Evolutionary conservation across 2,329 filamentous ascomycete genomes (phyloP), one percentile per base, ranked within the genome.

Genomic region (Fusarium duplospermum): DNA sequence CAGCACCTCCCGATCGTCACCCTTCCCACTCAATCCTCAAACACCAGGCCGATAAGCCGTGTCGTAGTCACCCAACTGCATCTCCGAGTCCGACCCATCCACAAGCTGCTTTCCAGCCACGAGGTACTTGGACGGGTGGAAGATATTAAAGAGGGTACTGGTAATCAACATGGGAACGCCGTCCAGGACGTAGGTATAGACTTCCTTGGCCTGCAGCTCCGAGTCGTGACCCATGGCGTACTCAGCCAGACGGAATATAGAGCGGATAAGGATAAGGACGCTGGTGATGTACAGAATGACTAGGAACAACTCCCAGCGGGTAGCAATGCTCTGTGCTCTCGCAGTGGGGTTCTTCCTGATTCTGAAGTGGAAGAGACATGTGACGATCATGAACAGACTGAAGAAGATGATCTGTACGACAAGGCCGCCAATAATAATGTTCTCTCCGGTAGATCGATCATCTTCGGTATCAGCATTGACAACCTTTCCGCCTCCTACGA

Each of bases 361-460:
- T 27, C 54, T 22, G 20, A 58, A 24, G 33, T 58, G 69, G 83
- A 29, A 73, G 59, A 16, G 57, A 9, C 20, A 33, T 59, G 86
- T 83, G 0, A 84, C 81, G 2, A 85, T 58, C 18, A 89, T 80
- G 71, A 90, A 90, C 45, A 89, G 79, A 4, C 82, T 81, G 64
- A 90, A 89, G 64, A 87, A 84, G n/a, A 87, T 45, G 11, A 90
- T 82, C 72, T 91, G 89, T 2, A 90, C 77, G 11, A 86, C 78
- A 1, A 91, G 78, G 6, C 88, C 88, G 2, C 70, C 84, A 11
- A 90, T 79, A 9, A 90, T 85, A 42, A 89, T 79, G 6, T 84
- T 81, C 56, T 86, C 58, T 79, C 42, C 85, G 85, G 1, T 77
- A 71, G 20, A 62, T 50, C 18, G 20, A 60, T 36, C 20, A 40